A percentile compares a stretch with the other conserved stretches of the same genome.
Conservation (phyloP, 495 filamentous ascomycete species). For the Cenococcum geophilum region DNA sequence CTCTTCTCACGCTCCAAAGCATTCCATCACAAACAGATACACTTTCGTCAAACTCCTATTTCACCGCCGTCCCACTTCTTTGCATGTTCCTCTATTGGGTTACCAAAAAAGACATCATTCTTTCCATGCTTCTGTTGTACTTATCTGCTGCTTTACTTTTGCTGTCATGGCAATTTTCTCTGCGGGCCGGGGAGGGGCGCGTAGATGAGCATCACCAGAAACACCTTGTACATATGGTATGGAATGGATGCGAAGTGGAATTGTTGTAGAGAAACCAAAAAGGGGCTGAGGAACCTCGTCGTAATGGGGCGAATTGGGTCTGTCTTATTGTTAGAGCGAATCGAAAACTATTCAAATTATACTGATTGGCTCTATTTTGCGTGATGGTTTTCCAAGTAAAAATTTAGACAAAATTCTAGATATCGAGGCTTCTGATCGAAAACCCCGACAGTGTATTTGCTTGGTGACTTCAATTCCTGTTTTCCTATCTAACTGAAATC, state of each 20-base stretch:
- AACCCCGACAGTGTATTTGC: no score
- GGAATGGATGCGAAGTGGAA: slow-evolving; percentile 5
- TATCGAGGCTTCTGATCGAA: no score
- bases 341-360: slow-evolving; percentile 1
- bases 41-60: not conserved
- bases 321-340: slow-evolving; percentile 13
- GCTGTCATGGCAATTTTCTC: slow-evolving; percentile 10
- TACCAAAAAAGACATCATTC: slow-evolving; percentile 8
- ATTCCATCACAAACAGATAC: slow-evolving; percentile 1
- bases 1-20: slow-evolving; percentile 2
- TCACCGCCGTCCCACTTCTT: not conserved
- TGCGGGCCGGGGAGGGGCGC: slow-evolving; percentile 20
- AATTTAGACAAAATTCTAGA: not conserved
- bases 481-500: no score
- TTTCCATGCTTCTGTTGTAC: slow-evolving; percentile 17
- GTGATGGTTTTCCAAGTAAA: not conserved
- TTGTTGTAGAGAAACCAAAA: slow-evolving; percentile 4
- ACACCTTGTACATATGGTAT: slow-evolving; percentile 18
- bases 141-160: slow-evolving; percentile 19
- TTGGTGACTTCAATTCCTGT: no score
- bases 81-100: slow-evolving; percentile 10
- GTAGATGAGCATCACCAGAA: slow-evolving; percentile 20
- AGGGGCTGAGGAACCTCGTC: slow-evolving; percentile 21
- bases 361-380: not conserved
- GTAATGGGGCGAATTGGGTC: slow-evolving; percentile 25